These are phyloP conservation scores for Cryptococcus jaspeensis DNA, from an alignment of 1,284 basidiomycete genomes.

Conservation along the genomic window DNA sequence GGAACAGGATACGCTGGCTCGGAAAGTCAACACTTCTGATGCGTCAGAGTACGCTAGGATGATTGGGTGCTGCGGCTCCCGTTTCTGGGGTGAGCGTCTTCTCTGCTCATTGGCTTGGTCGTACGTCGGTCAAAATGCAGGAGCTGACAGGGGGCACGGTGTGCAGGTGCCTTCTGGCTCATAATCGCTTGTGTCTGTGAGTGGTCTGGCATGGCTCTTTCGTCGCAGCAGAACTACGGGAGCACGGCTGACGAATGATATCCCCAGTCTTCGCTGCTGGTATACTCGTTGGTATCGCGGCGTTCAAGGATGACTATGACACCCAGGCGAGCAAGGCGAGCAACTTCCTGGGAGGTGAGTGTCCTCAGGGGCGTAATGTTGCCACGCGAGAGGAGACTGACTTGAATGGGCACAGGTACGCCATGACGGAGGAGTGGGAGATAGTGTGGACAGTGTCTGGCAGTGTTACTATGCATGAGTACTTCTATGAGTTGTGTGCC, in stretches of 20 bases:
- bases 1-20: conserved; percentile 69
- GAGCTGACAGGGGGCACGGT: conserved; percentile 57
- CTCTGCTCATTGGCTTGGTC: conserved; percentile 51
- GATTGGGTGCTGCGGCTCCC: conserved; percentile 62
- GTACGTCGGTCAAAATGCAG: no score
- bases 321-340: conserved; percentile 39
- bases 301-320: conserved; percentile 66
- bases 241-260: background rate
- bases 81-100: conserved; percentile 52
- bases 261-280: conserved; percentile 68
- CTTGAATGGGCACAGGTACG: conserved; percentile 5
- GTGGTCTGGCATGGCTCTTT: conserved; percentile 11
- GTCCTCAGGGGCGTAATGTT: background rate
- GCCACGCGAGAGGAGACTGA: no score
- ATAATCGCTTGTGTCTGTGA: conserved; percentile 67
- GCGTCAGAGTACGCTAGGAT: conserved; percentile 84
- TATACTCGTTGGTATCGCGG: conserved; percentile 77
- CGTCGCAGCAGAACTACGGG: background rate
- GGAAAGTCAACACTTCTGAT: conserved; percentile 90
- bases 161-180: conserved; percentile 81
- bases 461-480: background rate
- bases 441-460: background rate
- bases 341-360: conserved; percentile 44
- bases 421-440: conserved; percentile 11
- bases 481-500: background rate